Conservation (phyloP, 495 filamentous ascomycete genomes). For the Parathielavia hyrcaniae region DNA sequence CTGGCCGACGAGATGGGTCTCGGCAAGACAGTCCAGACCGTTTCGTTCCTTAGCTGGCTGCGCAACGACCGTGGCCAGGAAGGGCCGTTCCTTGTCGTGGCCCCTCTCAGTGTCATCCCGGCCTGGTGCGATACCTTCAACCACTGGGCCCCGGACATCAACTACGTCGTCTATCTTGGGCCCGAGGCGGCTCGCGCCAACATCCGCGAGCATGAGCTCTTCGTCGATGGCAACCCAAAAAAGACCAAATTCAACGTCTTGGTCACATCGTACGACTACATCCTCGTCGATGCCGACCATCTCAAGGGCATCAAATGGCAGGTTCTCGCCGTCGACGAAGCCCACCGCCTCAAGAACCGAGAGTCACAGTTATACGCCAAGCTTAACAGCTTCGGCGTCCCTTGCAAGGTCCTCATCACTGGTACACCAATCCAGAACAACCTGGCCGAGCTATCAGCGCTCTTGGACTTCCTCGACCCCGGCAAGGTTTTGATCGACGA, state of each 20-base stretch:
- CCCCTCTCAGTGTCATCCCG: constrained; percentile 90
- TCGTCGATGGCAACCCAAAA: constrained; percentile 73
- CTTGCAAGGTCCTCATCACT: constrained; percentile 85
- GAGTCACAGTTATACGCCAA: constrained; percentile 86
- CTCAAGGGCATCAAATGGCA: constrained; percentile 91
- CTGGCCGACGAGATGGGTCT: constrained; percentile 98
- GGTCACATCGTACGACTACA: constrained; percentile 94
- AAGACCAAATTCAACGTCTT: constrained; percentile 91
- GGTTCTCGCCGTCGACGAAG: constrained; percentile 92
- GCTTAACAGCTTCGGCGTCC: constrained; percentile 75
- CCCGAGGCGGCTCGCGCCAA: constrained; percentile 72
- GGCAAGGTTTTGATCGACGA: constrained; percentile 80
- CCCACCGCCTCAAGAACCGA: constrained; percentile 92
- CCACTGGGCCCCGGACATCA: constrained; percentile 89
- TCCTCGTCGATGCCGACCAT: constrained; percentile 69
- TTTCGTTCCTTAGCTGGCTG: constrained; percentile 95
- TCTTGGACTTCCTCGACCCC: constrained; percentile 94
- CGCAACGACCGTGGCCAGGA: constrained; percentile 85
- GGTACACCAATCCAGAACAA: constrained; percentile 98
- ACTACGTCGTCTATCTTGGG: constrained; percentile 95
- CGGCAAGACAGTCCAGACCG: constrained; percentile 96
- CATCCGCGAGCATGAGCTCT: constrained; percentile 81
- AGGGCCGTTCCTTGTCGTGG: constrained; percentile 92
- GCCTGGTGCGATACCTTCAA: constrained; percentile 98
- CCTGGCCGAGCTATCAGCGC: constrained; percentile 78